A percentile compares a stretch with the other conserved stretches of the same genome.
These are phyloP conservation scores for Crassisporium funariophilum DNA, from an alignment of 768 basidiomycete species.

Conservation along the genomic window DNA sequence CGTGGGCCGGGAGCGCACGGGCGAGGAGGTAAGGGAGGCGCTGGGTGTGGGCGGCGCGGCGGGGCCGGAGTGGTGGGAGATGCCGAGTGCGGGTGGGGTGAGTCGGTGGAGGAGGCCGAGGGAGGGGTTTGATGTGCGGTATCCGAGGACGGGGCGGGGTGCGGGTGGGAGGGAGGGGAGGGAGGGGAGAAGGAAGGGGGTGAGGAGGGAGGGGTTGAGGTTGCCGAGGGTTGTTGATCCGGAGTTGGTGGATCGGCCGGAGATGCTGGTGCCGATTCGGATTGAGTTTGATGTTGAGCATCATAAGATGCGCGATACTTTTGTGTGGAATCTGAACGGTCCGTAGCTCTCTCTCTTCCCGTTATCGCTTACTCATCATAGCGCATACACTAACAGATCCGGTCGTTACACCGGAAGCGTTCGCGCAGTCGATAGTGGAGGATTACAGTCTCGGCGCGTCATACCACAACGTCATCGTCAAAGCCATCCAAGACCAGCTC, in stretches of 20 bases:
- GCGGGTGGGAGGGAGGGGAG: conserved; percentile 41
- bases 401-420: conserved; percentile 84
- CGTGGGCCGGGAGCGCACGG: conserved; percentile 53
- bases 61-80: conserved; percentile 28
- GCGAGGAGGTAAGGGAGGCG: conserved; percentile 53
- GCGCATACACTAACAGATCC: conserved; percentile 57
- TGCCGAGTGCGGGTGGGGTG: conserved; percentile 28
- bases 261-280: conserved; percentile 92
- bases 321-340: conserved; percentile 97
- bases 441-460: conserved; percentile 78
- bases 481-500: conserved; percentile 87
- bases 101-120: conserved; percentile 44
- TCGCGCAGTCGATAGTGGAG: conserved; percentile 88
- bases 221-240: conserved; percentile 67
- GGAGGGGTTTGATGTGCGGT: conserved; percentile 55
- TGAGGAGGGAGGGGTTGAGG: conserved; percentile 68
- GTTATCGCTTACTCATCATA: not conserved
- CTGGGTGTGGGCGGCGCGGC: conserved; percentile 36
- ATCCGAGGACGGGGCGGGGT: conserved; percentile 38
- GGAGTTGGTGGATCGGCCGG: conserved; percentile 62
- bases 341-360: conserved; percentile 26
- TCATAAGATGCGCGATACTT: conserved; percentile 92
- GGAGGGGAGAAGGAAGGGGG: conserved; percentile 45
- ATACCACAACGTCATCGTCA: conserved; percentile 69
- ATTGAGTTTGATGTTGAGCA: conserved; percentile 96